Evolutionary conservation across 768 basidiomycete genomes (phyloP).

Genomic region (Leccinum incarnatum): DNA sequence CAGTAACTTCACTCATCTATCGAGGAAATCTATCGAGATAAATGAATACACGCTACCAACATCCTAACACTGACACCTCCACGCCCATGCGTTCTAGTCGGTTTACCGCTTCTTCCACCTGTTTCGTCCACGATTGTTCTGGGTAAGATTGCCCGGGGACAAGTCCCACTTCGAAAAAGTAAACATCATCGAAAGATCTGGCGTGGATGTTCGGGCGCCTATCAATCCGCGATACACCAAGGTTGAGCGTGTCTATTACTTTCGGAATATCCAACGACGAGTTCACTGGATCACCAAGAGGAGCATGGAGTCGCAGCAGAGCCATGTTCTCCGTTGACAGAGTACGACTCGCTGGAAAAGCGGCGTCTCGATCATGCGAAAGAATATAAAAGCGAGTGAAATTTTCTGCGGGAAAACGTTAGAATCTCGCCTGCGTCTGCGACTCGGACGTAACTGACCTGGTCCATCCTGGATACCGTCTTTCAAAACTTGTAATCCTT

Average conservation of each 20-base stretch:
- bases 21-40: not conserved
- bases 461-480: slow-evolving; percentile 62
- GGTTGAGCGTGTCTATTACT: slow-evolving; percentile 38
- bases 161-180: slow-evolving; percentile 57
- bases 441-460: slow-evolving; percentile 10
- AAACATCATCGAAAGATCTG: slow-evolving; percentile 54
- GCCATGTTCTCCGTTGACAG: slow-evolving; percentile 28
- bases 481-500: slow-evolving; percentile 57
- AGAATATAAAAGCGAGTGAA: slow-evolving; percentile 69
- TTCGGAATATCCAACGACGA: slow-evolving; percentile 12
- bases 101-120: slow-evolving; percentile 36
- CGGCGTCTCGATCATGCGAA: slow-evolving; percentile 34
- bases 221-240: slow-evolving; percentile 55
- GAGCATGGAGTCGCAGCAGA: slow-evolving; percentile 36
- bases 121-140: slow-evolving; percentile 29
- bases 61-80: slow-evolving; percentile 42
- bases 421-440: not conserved
- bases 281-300: not conserved
- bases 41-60: slow-evolving; percentile 39
- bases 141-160: not conserved
- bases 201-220: slow-evolving; percentile 53
- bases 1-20: not conserved
- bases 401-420: slow-evolving; percentile 44
- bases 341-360: slow-evolving; percentile 28
- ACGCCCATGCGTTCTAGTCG: slow-evolving; percentile 35